Evolutionary conservation across 2,329 filamentous ascomycete species (phyloP), one percentile per base, ranked within the genome.

Genomic region (Calycina herbarum): DNA sequence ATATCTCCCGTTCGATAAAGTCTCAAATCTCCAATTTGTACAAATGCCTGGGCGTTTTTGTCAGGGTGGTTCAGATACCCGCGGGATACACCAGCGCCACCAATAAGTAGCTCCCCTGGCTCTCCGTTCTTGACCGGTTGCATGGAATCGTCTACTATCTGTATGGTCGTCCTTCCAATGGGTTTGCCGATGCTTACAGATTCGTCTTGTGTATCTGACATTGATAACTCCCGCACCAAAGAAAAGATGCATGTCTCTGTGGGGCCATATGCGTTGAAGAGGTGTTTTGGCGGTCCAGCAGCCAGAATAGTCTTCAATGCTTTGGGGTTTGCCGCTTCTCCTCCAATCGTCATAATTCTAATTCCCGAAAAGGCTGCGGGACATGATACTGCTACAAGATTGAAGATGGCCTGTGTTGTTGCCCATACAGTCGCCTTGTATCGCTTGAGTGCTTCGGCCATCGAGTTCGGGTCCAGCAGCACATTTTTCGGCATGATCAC

Each of bases 1-100:
- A 27, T 59, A 59, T 59, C 57, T 8, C 57, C 57, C 20, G 57
- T 59, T 11, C 57, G 57, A 59, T 59, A 59, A 15, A 59, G 57
- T 17, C 33, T 38, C 20, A n/a, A 24, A 38, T 42, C 27, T 24
- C 57, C 40, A 20, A 40, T 7, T 42, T 59, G 33, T 24, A 59
- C 40, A 42, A 59, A 59, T 8, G 33, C 33, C 57, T 40, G 33
- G 33, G 33, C 57, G 13, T 59, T 59, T n/a, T 59, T 42, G 10
- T 42, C 33, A 7, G 57, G 29, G 15, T 42, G 33, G 11, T 59
- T 59, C 11, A 59, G 24, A 24, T 54, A 54, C 27, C 48, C 48
- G 48, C 48, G 48, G 8, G 48, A 27, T 4, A 54, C 48, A 27
- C 48, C 48, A 54, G 7, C 48, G 24, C 48, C 48, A 54, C 48